phyloP scores from a whole-genome alignment of 768 basidiomycete genomes.

The Bullera alba region DNA sequence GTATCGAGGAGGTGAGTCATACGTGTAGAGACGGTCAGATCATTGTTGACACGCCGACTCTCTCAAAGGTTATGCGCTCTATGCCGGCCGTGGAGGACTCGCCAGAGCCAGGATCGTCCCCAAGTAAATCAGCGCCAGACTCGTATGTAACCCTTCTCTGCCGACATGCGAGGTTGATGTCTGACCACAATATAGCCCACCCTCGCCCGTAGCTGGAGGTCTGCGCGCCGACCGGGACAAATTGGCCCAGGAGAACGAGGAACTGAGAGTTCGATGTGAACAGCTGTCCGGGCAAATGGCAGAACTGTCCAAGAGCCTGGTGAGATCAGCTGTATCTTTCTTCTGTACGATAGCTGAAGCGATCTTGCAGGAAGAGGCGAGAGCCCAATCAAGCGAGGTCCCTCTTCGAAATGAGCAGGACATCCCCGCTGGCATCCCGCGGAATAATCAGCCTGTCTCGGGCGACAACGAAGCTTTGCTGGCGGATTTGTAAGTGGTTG shows the following conservation, averaged over 20 bases:
- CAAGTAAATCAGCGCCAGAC: background rate
- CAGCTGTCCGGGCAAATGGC: slow-evolving; percentile 68
- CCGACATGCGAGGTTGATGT: slow-evolving; percentile 1
- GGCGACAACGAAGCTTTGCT: slow-evolving; percentile 76
- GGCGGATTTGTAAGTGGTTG: slow-evolving; percentile 66
- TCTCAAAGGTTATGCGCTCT: slow-evolving; percentile 17
- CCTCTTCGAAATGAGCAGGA: slow-evolving; percentile 46
- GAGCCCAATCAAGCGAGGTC: slow-evolving; percentile 62
- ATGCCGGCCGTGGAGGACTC: slow-evolving; percentile 14
- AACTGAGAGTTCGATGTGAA: slow-evolving; percentile 73
- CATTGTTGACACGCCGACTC: background rate
- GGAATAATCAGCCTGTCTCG: slow-evolving; percentile 65
- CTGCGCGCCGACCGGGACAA: slow-evolving; percentile 58
- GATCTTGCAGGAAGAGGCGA: slow-evolving; percentile 56
- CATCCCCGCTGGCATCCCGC: slow-evolving; percentile 55
- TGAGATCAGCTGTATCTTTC: slow-evolving; percentile 1
- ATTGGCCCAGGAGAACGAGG: slow-evolving; percentile 73
- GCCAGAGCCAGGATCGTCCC: background rate
- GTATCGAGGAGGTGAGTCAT: slow-evolving; percentile 73
- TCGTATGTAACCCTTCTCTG: no score
- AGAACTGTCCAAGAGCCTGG: slow-evolving; percentile 60
- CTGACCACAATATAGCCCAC: slow-evolving; percentile 54
- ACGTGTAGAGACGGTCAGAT: background rate
- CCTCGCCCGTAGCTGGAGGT: slow-evolving; percentile 47
- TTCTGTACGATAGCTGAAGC: slow-evolving; percentile 2